These are phyloP conservation scores for Puccinia brachypodii DNA, from an alignment of 1,284 basidiomycete genomes.

Conservation along the genomic window DNA sequence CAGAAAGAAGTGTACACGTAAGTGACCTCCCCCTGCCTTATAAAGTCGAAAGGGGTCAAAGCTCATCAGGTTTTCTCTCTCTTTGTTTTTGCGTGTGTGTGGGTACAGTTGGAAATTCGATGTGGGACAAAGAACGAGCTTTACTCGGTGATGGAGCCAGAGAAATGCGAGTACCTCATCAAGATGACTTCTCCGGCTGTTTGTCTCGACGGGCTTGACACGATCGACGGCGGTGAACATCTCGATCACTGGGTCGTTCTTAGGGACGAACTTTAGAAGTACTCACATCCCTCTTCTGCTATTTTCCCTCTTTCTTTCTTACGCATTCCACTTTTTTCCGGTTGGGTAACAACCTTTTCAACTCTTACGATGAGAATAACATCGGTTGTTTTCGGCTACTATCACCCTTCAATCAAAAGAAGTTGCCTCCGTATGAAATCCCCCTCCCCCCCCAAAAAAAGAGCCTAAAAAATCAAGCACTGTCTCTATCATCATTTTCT, in stretches of 20 bases:
- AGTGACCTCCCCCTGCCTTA: constrained; percentile 2
- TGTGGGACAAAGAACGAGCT: constrained; percentile 86
- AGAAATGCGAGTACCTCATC: constrained; percentile 96
- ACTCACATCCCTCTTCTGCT: no score
- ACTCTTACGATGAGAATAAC: no score
- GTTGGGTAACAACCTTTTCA: not conserved
- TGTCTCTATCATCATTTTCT: no score
- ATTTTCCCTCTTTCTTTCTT: not conserved
- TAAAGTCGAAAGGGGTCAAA: not conserved
- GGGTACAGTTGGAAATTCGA: constrained; percentile 68
- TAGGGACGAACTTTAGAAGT: constrained; percentile 74
- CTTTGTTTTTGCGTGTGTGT: not conserved
- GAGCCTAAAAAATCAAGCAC: no score
- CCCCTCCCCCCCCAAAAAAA: no score
- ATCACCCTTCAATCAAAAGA: no score
- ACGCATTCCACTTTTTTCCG: constrained; percentile 14
- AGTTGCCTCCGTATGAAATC: no score
- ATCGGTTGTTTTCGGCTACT: no score
- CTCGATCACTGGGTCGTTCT: constrained; percentile 90
- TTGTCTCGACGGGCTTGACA: constrained; percentile 61
- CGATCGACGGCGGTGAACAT: constrained; percentile 85
- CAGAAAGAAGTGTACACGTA: constrained; percentile 75
- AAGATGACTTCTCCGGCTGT: constrained; percentile 84
- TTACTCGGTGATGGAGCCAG: constrained; percentile 78
- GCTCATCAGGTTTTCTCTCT: not conserved